Evolutionary conservation across 139 green algal genomes (phyloP), one percentile per base, ranked within the genome.

Genomic region (Mesostigma viride): DNA sequence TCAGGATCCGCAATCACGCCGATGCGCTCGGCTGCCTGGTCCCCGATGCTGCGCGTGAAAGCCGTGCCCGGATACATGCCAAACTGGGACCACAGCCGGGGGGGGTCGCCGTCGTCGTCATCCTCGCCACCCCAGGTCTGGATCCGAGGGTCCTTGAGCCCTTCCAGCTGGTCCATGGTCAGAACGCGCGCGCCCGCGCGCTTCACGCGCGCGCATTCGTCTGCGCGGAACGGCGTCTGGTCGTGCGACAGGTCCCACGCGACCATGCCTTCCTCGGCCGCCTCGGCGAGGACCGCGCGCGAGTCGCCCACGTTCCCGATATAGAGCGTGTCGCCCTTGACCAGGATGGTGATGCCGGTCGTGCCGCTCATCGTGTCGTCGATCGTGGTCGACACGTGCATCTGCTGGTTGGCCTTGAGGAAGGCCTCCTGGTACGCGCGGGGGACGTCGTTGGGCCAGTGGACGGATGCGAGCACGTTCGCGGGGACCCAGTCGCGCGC

Each of bases 251-350:
- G 59, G 35, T 81, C 67, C 4, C 73, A 28, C 14, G 73, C 65
- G 1, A 67, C 32, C 32, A 81, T 44, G 3, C 26, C n/a, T 11
- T 22, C 22, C 27, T 45, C 47, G 44, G 17, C 26, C 20, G 80
- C 61, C 71, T 94, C 85, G 27, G 83, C 86, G 27, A 92, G 58
- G 24, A 95, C 86, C 22, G 86, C 86, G 8, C 91, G 78, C 8
- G 85, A 93, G 76, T 97, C 91, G 1, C 91, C 91, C 28, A 97
- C 91, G 70, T 97, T 96, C 8, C 84, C 86, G 0, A 93, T 80
- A 51, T 87, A 86, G 32, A 94, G 58, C 2, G 45, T 84, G 31
- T 76, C 64, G 26, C 78, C 84, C 20, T 79, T 58, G 14, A 97
- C 27, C 3, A 95, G 67, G 11, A 84, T 66, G 0, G 76, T 66